Conservation (phyloP, 306 rosid genomes). For the Elaeagnus macrophylla region DNA sequence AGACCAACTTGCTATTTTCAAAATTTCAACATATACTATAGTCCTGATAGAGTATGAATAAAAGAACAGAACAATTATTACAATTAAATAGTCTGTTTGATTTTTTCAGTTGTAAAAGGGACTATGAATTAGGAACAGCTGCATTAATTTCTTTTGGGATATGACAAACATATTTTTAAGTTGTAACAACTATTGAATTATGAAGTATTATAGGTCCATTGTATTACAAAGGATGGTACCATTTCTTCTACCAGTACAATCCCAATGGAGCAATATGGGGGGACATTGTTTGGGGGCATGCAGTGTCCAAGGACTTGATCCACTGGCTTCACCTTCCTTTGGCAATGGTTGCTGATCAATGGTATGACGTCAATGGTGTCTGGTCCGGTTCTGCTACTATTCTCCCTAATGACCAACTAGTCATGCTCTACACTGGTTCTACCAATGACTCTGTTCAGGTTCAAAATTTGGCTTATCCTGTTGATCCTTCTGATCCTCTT, state of each 20-base stretch:
- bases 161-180: too few species aligned
- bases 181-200: background rate
- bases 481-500: conserved; percentile 59
- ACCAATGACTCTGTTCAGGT: conserved; percentile 67
- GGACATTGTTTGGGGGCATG: conserved; percentile 83
- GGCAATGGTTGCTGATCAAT: conserved; percentile 64
- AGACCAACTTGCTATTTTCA: too few species aligned
- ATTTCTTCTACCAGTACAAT: conserved; percentile 85
- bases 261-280: conserved; percentile 86
- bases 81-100: too few species aligned
- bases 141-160: too few species aligned
- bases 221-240: conserved; percentile 87
- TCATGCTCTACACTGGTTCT: conserved; percentile 85
- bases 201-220: conserved; percentile 48
- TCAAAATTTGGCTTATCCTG: conserved; percentile 76
- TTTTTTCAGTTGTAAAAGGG: too few species aligned
- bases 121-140: too few species aligned
- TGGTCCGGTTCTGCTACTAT: conserved; percentile 92
- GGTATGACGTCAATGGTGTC: conserved; percentile 78
- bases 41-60: too few species aligned
- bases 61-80: too few species aligned
- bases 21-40: too few species aligned
- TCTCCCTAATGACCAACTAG: conserved; percentile 42
- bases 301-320: conserved; percentile 65
- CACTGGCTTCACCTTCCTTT: conserved; percentile 87